Base-by-base conservation (phyloP, 106 monocot genomes). In the Hemerocallis citrina region DNA sequence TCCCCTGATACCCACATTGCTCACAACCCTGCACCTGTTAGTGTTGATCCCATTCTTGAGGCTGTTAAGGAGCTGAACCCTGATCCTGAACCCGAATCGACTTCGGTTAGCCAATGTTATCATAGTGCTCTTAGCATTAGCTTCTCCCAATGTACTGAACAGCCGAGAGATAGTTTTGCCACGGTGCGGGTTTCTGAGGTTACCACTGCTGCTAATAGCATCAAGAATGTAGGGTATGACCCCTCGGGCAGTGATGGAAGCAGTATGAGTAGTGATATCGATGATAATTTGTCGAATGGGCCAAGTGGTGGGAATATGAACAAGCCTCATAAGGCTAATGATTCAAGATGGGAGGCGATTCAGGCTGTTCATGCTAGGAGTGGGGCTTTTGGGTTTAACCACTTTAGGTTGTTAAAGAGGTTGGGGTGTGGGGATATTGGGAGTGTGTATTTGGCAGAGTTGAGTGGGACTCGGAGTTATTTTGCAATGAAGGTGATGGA, bases 351-450 rank as follows among this genome's bases (percentile, higher is more conserved):
- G 72, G 63, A 47, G 44, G 72, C 72, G 23, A 72, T 72, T 22
- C 64, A 57, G 12, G 64, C 37, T 2, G 57, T 65, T 17, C 28
- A 34, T 13, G 54, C 56, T 2, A 31, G 56, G 15, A 32, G 57
- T 12, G 72, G 72, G 7, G 56, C 38, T 7, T 56, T 72, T 7
- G 72, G 52, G 54, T 9, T 72, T 42, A 32, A 20, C 17, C 63
- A 72, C 31, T 72, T 72, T 64, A 57, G 56, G 56, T 15, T 72
- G 19, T 42, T 64, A 37, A 72, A 61, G 55, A 64, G 63, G 34
- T 55, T 72, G 64, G 72, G 72, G 1, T 65, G 56, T 45, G 72
- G 72, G 39, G 72, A 72, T 28, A 72, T 72, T 36, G 72, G 72
- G 11, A 57, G 44, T 35, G 72, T 72, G 36, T 72, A 72, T n/a